Conservation (phyloP, 148 eudicot genomes). For the Talinum fruticosum region DNA sequence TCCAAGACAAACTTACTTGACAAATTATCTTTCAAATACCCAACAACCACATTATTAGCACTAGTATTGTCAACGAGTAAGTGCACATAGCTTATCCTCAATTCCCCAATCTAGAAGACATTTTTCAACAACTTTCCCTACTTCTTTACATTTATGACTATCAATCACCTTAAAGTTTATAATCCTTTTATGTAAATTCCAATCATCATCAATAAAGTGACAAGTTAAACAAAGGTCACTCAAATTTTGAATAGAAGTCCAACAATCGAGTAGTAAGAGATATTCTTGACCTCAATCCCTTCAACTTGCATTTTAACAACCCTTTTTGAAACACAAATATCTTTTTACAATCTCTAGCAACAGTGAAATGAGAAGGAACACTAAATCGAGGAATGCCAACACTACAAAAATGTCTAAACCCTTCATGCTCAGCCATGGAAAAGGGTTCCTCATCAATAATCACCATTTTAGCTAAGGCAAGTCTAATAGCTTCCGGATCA, state of each 20-base stretch:
- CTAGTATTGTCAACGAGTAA: too few relatives aligned
- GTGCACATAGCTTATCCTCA: too few relatives aligned
- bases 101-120: too few relatives aligned
- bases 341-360: slow-evolving; percentile 8
- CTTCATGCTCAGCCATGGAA: neutral
- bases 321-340: neutral
- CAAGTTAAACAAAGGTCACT: slow-evolving; percentile 10
- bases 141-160: too few relatives aligned
- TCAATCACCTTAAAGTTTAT: too few relatives aligned
- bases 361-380: neutral
- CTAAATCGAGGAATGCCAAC: neutral
- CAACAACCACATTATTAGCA: too few relatives aligned
- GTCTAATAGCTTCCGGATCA: neutral
- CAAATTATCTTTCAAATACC: too few relatives aligned
- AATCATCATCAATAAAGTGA: slow-evolving; percentile 7
- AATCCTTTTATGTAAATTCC: neutral
- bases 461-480: slow-evolving; percentile 8
- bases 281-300: neutral
- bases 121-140: too few relatives aligned
- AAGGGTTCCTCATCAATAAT: slow-evolving; percentile 11
- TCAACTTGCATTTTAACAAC: neutral
- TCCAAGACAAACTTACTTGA: neutral
- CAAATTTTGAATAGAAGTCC: neutral
- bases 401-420: neutral
- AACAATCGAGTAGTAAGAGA: neutral